These are phyloP conservation scores for Ascochyta rabiei DNA, from an alignment of 2,329 filamentous ascomycete species.

Conservation along the genomic window DNA sequence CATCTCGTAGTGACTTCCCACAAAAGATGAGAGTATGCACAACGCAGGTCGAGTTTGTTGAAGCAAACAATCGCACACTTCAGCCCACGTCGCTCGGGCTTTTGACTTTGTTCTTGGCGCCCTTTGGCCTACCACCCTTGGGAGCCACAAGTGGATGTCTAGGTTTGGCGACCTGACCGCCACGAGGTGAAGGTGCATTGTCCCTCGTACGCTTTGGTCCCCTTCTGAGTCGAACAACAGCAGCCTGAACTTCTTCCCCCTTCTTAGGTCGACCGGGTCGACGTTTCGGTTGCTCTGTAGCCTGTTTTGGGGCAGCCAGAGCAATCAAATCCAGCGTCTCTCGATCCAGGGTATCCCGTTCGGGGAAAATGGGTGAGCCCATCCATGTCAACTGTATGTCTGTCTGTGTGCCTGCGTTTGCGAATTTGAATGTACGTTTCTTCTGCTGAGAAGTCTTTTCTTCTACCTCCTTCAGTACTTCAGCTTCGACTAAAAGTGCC, in stretches of 20 bases:
- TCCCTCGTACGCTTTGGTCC: not conserved
- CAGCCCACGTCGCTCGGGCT: not conserved
- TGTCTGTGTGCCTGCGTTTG: slow-evolving; percentile 31
- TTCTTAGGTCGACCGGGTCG: slow-evolving; percentile 1
- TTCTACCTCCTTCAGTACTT: slow-evolving; percentile 15
- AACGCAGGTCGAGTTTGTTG: not conserved
- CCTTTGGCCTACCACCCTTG: slow-evolving; percentile 23
- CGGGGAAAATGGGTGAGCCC: slow-evolving; percentile 43
- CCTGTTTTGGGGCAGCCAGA: not conserved
- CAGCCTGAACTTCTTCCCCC: not conserved
- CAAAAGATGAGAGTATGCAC: not conserved
- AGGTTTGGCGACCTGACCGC: slow-evolving; percentile 2
- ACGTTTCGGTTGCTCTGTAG: not conserved
- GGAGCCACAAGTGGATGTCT: not conserved
- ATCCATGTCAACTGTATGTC: slow-evolving; percentile 49
- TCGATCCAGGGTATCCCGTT: slow-evolving; percentile 28
- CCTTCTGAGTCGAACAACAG: not conserved
- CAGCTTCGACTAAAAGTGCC: slow-evolving; percentile 15
- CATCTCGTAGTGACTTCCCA: not conserved
- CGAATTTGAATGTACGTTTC: slow-evolving; percentile 15
- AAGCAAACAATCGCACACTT: not conserved
- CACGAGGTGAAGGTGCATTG: slow-evolving; percentile 9
- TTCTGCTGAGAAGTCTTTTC: slow-evolving; percentile 6
- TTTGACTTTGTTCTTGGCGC: slow-evolving; percentile 24
- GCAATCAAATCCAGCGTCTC: slow-evolving; percentile 30